Evolutionary conservation across 2,329 filamentous ascomycete species (phyloP), one percentile per base, ranked within the genome.

Genomic region (Emergomyces pasteurianus): DNA sequence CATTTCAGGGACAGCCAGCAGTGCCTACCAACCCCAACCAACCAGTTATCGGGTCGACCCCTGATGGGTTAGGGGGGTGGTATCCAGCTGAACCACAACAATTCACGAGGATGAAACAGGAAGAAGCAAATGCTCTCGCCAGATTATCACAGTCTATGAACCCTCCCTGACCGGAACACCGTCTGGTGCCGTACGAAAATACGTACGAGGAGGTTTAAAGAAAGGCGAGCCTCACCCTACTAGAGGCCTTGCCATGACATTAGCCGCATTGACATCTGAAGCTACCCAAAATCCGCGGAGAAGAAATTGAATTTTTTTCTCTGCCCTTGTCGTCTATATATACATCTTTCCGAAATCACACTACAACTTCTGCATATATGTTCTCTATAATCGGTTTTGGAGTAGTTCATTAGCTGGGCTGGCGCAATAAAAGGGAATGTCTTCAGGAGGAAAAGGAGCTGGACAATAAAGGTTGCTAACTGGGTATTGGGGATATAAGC

Each of bases 31-130:
- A 43, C 14, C 38, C 36, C 9, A 43, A 53, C 14, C 58, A 53
- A 31, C 21, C 36, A 31, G 38, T 54, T 10, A 36, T 43, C 26
- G 58, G 47, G 36, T 21, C 58, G 21, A 46, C 47, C 2, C 28
- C 58, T 10, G 49, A 59, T 49, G 43, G 34, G 18, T 21, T 59
- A 34, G 58, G 58, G 10, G 47, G 47, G 43, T 59, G 58, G 58
- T 59, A 53, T 31, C 16, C 58, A 21, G 58, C 23, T 16, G 34
- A 38, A 9, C 58, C 47, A 2, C 46, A 40, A 26, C 47, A 57
- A 46, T 57, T 46, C 26, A 26, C 55, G 31, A 26, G 26, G 40
- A 46, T 57, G 55, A 57, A 57, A 40, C 40, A 47, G 38, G 26
- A 57, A 18, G 55, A 57, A 38, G 28, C 50, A 38, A 38, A 54